These are phyloP conservation scores for Cucurbita argyrosperma DNA, from an alignment of 306 rosid species.

Conservation along the genomic window DNA sequence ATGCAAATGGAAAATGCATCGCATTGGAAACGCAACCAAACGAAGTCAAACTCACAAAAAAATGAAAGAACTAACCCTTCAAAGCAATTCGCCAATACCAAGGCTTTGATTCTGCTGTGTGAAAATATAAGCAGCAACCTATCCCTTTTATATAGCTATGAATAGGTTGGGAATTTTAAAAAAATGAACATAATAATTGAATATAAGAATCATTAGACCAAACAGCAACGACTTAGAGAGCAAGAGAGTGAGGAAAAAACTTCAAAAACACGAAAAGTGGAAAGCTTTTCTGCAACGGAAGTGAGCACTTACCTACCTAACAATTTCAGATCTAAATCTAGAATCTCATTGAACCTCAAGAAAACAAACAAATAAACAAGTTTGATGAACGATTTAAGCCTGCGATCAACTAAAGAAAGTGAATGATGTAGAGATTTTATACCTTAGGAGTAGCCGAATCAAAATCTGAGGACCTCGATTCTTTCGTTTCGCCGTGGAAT, in stretches of 20 bases:
- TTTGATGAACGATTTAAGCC: neutral
- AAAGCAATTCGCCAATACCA: neutral
- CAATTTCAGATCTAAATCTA: conserved; percentile 13
- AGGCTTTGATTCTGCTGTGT: neutral
- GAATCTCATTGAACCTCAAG: neutral
- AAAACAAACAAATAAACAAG: neutral
- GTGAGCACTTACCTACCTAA: neutral
- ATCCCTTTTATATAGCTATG: neutral
- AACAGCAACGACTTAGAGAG: neutral
- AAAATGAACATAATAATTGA: neutral
- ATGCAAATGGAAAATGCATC: neutral
- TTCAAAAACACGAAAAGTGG: conserved; percentile 13
- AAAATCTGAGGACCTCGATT: neutral
- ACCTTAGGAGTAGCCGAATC: neutral
- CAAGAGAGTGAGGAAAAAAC: neutral
- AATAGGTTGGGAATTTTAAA: neutral
- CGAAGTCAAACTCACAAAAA: neutral
- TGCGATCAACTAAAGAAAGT: neutral
- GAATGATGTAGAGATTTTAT: neutral
- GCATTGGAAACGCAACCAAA: neutral
- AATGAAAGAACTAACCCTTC: neutral
- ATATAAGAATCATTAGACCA: conserved; percentile 1
- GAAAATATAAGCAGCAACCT: neutral
- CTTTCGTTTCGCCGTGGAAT: neutral
- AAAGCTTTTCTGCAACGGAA: conserved; percentile 7